Evolutionary conservation across 1,284 basidiomycete species (phyloP), one percentile per base, ranked within the genome.

Genomic region (Peniophora sp.): DNA sequence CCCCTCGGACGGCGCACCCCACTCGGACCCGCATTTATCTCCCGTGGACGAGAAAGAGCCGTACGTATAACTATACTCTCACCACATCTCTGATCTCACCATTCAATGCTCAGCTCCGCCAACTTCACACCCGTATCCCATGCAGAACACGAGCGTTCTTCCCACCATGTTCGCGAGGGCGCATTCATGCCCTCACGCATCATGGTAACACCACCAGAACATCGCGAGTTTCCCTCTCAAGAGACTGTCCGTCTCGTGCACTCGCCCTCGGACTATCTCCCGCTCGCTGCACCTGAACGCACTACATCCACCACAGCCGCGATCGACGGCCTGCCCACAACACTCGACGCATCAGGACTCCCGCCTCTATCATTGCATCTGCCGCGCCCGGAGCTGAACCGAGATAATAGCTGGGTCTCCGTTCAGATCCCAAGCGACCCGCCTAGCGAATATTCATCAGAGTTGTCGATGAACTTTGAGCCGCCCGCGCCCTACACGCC

Each of bases 171-270:
- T 51, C 72, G 85, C 23, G 85, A 88, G 68, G 84, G 81, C 47
- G 85, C 85, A 3, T 85, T 83, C 57, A 69, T 78, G 36, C 75
- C 80, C 0, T 78, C 78, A 45, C 68, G 67, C 47, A 53, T 70
- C 43, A 63, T 65, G 19, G 63, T 71, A n/a, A 58, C 63, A 9
- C 64, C 67, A 47, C 59, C 65, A 39, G 55, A 51, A 12, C 50
- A 47, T 19, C 45, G 24, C n/a, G n/a, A n/a, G 1, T 38, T 49
- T 11, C 45, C 34, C 6, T 19, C 53, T 20, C 39, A 48, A n/a
- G 25, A 45, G 20, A 20, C 55, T 8, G 44, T 47, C 2, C 25
- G 27, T 5, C 55, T 47, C 6, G 53, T 50, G 12, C 36, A 20
- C 39, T 45, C 17, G 27, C 52, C 24, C 16, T 49, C 11, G 9